phyloP scores from a whole-genome alignment of 2,329 filamentous ascomycete species.

The Trichoderma cornu-damae region DNA sequence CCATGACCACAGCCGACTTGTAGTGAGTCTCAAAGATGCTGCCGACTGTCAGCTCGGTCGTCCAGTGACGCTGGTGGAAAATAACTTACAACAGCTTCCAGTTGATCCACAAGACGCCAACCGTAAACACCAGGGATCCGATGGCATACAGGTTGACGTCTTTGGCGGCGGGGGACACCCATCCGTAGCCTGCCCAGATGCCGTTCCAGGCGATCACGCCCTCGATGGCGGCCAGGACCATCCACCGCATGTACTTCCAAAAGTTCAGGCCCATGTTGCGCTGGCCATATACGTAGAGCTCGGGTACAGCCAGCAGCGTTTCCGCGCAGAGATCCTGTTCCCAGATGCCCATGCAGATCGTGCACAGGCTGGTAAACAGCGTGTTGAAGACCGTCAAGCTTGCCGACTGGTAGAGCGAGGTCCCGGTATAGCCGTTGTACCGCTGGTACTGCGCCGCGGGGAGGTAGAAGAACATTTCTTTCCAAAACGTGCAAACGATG shows the following conservation, averaged over 20 bases:
- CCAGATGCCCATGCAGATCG: constrained; percentile 86
- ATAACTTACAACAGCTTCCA: constrained; percentile 65
- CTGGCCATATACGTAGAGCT: constrained; percentile 82
- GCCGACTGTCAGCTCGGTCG: constrained; percentile 23
- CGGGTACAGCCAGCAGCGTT: constrained; percentile 85
- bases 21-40: constrained; percentile 71
- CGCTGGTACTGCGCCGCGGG: constrained; percentile 79
- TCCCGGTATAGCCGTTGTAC: constrained; percentile 83
- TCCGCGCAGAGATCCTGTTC: constrained; percentile 81
- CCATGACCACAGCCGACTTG: constrained; percentile 60
- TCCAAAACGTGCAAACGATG: constrained; percentile 89
- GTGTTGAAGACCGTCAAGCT: constrained; percentile 91
- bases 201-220: constrained; percentile 70
- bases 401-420: constrained; percentile 82
- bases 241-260: constrained; percentile 69
- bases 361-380: constrained; percentile 81
- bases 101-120: constrained; percentile 67
- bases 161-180: constrained; percentile 44
- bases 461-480: constrained; percentile 76
- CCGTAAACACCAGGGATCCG: constrained; percentile 66
- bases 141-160: constrained; percentile 70
- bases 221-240: constrained; percentile 66
- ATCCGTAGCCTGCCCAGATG: constrained; percentile 47
- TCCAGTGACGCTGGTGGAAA: neutral
- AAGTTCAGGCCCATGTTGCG: constrained; percentile 68